Evolutionary conservation across 306 rosid genomes (phyloP).

Genomic region (Acacia confusa): DNA sequence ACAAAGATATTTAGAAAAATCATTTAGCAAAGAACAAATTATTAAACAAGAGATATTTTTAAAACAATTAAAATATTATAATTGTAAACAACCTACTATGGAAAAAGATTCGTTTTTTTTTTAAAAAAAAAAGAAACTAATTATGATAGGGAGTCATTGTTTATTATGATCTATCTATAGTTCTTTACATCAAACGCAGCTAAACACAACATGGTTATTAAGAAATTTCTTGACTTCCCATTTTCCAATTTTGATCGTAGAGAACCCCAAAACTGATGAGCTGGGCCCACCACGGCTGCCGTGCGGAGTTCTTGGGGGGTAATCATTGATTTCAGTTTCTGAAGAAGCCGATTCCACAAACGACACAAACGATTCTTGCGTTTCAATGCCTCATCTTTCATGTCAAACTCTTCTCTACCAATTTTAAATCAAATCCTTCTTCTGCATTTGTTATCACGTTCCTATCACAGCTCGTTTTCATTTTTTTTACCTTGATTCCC

Average conservation of each 20-base stretch:
- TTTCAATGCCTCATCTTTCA: not conserved
- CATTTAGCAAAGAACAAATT: too few relatives aligned
- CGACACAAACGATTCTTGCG: constrained; percentile 21
- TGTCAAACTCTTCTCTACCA: not conserved
- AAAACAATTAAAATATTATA: too few relatives aligned
- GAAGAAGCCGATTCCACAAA: constrained; percentile 18
- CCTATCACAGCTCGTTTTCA: constrained; percentile 33
- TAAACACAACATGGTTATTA: too few relatives aligned
- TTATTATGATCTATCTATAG: too few relatives aligned
- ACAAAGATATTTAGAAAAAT: too few relatives aligned
- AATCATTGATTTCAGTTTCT: constrained; percentile 21
- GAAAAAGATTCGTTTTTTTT: too few relatives aligned
- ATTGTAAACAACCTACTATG: too few relatives aligned
- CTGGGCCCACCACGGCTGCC: not conserved
- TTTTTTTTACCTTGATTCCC: constrained; percentile 32
- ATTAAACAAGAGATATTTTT: too few relatives aligned
- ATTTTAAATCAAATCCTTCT: not conserved
- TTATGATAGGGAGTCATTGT: too few relatives aligned
- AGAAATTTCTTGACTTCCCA: not conserved
- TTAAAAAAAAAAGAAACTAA: too few relatives aligned
- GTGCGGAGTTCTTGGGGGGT: not conserved
- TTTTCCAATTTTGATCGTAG: not conserved
- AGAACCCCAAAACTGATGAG: not conserved
- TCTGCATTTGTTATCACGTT: constrained; percentile 38
- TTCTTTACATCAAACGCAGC: too few relatives aligned